phyloP scores from a whole-genome alignment of 139 green algal genomes.

The Tetraselmis chui region DNA sequence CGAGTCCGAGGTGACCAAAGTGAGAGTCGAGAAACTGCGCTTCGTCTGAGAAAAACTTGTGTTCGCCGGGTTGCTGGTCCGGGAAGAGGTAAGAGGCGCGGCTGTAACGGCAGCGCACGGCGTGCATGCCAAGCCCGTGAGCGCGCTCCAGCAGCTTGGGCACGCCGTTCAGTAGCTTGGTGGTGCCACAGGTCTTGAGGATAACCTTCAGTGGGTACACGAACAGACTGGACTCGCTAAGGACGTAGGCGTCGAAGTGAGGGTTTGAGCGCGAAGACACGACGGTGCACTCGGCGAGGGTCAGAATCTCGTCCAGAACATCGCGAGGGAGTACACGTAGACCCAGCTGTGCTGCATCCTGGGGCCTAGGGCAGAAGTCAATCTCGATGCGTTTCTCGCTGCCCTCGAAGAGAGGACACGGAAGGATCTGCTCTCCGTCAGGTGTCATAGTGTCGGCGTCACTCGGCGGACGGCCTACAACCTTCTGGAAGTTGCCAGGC shows the following conservation, averaged over 20 bases:
- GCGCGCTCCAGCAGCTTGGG: slow-evolving; percentile 70
- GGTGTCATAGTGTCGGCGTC: slow-evolving; percentile 19
- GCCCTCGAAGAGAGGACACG: slow-evolving; percentile 81
- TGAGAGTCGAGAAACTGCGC: slow-evolving; percentile 56
- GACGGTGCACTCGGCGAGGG: slow-evolving; percentile 84
- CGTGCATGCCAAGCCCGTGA: slow-evolving; percentile 42
- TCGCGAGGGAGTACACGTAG: slow-evolving; percentile 60
- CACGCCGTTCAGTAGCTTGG: slow-evolving; percentile 75
- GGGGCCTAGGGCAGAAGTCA: slow-evolving; percentile 46
- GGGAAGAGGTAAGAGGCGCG: slow-evolving; percentile 93
- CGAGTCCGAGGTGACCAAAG: slow-evolving; percentile 58
- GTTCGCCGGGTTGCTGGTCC: slow-evolving; percentile 60
- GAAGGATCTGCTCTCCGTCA: slow-evolving; percentile 20
- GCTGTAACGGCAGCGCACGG: slow-evolving; percentile 72
- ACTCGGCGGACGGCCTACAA: no score
- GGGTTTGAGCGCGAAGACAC: slow-evolving; percentile 71
- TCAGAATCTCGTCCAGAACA: slow-evolving; percentile 69
- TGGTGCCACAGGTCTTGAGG: slow-evolving; percentile 98
- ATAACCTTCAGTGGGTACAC: slow-evolving; percentile 86
- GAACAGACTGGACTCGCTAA: slow-evolving; percentile 93
- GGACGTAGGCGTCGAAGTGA: slow-evolving; percentile 91
- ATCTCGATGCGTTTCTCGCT: slow-evolving; percentile 91
- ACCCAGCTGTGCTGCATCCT: slow-evolving; percentile 18
- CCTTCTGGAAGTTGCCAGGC: not conserved
- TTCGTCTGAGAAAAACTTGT: slow-evolving; percentile 75